phyloP scores from a whole-genome alignment of 1,284 basidiomycete genomes.

The Cutaneotrichosporon mucoides region DNA sequence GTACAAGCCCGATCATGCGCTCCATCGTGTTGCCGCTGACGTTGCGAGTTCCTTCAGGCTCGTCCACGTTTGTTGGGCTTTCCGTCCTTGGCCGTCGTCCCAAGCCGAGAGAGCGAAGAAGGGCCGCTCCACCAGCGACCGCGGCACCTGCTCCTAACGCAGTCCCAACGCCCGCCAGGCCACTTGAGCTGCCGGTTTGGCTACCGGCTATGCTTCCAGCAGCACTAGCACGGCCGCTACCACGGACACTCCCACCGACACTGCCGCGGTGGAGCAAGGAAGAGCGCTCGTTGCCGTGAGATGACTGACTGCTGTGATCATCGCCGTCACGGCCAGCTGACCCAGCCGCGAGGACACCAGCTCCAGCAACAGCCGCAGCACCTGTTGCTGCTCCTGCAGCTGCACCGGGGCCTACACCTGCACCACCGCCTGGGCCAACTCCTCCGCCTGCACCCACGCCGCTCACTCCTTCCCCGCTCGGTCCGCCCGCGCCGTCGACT shows the following conservation, averaged over 20 bases:
- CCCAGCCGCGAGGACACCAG: not conserved
- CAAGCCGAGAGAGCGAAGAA: slow-evolving; percentile 13
- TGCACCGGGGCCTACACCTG: too few relatives aligned
- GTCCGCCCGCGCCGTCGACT: too few relatives aligned
- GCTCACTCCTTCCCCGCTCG: too few relatives aligned
- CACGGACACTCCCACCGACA: not conserved
- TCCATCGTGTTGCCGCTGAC: slow-evolving; percentile 21
- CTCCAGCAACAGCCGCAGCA: not conserved
- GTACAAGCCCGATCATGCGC: slow-evolving; percentile 13
- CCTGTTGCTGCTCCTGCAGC: not conserved
- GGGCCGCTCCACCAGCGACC: slow-evolving; percentile 3
- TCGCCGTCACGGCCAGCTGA: not conserved
- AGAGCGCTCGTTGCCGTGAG: not conserved
- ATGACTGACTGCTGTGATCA: not conserved
- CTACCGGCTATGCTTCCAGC: not conserved
- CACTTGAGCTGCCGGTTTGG: slow-evolving; percentile 1
- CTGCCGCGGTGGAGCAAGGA: not conserved
- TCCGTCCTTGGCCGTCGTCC: slow-evolving; percentile 4
- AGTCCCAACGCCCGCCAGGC: slow-evolving; percentile 3
- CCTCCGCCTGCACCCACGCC: too few relatives aligned
- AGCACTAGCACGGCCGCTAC: not conserved
- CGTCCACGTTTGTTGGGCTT: not conserved
- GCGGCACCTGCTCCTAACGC: not conserved
- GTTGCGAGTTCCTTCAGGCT: slow-evolving; percentile 8
- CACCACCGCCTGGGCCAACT: too few relatives aligned